Conservation (phyloP, 1,139 yeast species). For the Scheffersomyces parashehatae region DNA sequence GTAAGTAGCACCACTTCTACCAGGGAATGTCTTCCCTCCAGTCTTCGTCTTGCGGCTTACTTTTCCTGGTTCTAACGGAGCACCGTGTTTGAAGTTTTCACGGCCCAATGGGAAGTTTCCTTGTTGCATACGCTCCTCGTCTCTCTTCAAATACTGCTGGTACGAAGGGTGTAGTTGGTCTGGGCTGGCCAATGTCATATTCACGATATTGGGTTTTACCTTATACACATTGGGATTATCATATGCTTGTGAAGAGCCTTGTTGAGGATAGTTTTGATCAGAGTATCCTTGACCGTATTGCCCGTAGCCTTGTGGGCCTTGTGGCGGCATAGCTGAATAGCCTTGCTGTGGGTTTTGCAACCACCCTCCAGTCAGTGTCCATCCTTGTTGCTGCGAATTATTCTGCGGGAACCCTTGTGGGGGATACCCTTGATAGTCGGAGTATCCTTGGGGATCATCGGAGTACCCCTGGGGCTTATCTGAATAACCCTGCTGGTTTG, state of each 20-base stretch:
- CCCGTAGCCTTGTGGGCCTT: background rate
- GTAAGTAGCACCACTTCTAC: constrained; percentile 40
- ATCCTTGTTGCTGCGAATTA: background rate
- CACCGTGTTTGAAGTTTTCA: constrained; percentile 31
- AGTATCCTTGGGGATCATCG: background rate
- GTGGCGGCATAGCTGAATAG: background rate
- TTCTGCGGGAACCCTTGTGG: constrained; percentile 1
- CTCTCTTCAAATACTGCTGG: constrained; percentile 33
- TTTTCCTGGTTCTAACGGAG: constrained; percentile 35
- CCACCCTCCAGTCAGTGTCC: background rate
- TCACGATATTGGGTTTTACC: constrained; percentile 37
- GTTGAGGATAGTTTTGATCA: background rate
- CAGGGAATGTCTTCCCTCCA: constrained; percentile 40
- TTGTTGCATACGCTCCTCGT: constrained; percentile 30
- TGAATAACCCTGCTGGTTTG: constrained; percentile 1
- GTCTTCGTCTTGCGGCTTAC: constrained; percentile 19
- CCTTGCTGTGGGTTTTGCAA: constrained; percentile 2
- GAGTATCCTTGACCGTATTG: background rate
- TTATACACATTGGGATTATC: constrained; percentile 25
- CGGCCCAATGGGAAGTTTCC: constrained; percentile 35
- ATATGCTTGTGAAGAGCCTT: background rate
- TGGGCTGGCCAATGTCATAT: constrained; percentile 38
- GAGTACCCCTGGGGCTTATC: background rate
- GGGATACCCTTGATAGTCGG: background rate
- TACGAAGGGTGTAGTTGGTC: constrained; percentile 41